Conservation (phyloP, 306 rosid genomes). For the Begonia loranthoides region DNA sequence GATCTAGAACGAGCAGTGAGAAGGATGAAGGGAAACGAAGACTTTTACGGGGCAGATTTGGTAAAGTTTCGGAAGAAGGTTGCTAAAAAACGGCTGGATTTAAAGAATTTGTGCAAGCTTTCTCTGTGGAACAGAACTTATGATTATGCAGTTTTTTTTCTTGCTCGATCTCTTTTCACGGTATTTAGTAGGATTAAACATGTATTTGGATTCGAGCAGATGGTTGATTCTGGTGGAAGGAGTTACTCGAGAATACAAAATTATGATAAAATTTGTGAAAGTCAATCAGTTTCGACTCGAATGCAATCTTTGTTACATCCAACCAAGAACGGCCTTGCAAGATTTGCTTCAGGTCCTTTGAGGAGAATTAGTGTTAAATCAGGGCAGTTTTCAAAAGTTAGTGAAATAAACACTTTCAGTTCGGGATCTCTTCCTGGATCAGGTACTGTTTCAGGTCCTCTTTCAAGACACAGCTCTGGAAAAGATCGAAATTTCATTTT, state of each 20-base stretch:
- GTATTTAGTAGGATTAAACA: conserved; percentile 57
- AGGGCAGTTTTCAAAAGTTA: conserved; percentile 21
- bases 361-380: conserved; percentile 33
- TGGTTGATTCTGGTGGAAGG: conserved; percentile 21
- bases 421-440: conserved; percentile 70
- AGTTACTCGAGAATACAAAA: conserved; percentile 21
- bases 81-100: conserved; percentile 64
- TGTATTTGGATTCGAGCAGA: conserved; percentile 56
- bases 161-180: conserved; percentile 74
- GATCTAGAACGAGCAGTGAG: conserved; percentile 78
- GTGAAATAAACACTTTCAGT: conserved; percentile 31
- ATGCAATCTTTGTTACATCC: conserved; percentile 50
- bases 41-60: conserved; percentile 31
- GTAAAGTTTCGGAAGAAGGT: conserved; percentile 72
- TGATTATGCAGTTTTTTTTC: conserved; percentile 50
- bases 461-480: conserved; percentile 44
- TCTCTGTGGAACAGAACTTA: conserved; percentile 84
- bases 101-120: conserved; percentile 49
- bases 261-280: conserved; percentile 39
- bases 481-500: conserved; percentile 28
- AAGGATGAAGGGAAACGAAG: conserved; percentile 60
- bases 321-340: conserved; percentile 31
- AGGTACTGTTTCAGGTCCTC: conserved; percentile 42
- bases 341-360: conserved; percentile 89
- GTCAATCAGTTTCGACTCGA: conserved; percentile 61